Conservation (phyloP, 2,329 filamentous ascomycete species). For the Alternaria viburni region DNA sequence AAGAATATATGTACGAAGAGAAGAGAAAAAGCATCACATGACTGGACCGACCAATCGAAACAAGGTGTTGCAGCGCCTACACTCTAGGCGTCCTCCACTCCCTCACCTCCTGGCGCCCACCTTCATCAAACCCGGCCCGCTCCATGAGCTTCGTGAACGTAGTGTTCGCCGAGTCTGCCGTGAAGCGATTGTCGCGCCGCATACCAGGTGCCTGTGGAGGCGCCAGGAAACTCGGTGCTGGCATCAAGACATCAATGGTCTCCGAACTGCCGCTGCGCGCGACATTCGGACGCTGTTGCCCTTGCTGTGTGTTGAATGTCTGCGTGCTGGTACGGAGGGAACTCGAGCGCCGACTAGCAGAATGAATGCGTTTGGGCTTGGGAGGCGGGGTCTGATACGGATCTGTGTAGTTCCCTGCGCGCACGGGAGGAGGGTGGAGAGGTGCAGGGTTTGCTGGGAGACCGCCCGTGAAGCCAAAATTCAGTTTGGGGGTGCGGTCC, state of each 20-base stretch:
- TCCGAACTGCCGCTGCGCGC: slow-evolving; percentile 47
- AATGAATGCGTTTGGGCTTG: slow-evolving; percentile 32
- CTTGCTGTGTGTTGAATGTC: slow-evolving; percentile 8
- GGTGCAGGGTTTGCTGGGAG: slow-evolving; percentile 26
- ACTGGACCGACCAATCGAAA: neutral
- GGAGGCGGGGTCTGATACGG: slow-evolving; percentile 42
- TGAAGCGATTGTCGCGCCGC: slow-evolving; percentile 39
- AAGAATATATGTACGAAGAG: neutral
- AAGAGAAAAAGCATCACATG: neutral
- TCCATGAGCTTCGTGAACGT: slow-evolving; percentile 54
- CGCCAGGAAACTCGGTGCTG: slow-evolving; percentile 43
- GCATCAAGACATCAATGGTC: slow-evolving; percentile 55
- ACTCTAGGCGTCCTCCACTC: slow-evolving; percentile 26
- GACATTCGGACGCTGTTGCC: neutral
- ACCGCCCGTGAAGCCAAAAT: slow-evolving; percentile 34
- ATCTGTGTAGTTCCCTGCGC: slow-evolving; percentile 37
- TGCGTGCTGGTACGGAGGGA: slow-evolving; percentile 17
- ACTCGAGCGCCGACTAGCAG: slow-evolving; percentile 19
- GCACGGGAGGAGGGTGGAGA: slow-evolving; percentile 22
- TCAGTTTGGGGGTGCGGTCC: slow-evolving; percentile 43
- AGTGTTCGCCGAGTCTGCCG: slow-evolving; percentile 39
- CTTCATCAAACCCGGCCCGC: slow-evolving; percentile 49
- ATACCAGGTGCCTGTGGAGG: slow-evolving; percentile 41
- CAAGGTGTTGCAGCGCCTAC: neutral
- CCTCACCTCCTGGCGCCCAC: slow-evolving; percentile 35